Conservation (phyloP, 2,329 filamentous ascomycete species). For the Fusarium globosum region DNA sequence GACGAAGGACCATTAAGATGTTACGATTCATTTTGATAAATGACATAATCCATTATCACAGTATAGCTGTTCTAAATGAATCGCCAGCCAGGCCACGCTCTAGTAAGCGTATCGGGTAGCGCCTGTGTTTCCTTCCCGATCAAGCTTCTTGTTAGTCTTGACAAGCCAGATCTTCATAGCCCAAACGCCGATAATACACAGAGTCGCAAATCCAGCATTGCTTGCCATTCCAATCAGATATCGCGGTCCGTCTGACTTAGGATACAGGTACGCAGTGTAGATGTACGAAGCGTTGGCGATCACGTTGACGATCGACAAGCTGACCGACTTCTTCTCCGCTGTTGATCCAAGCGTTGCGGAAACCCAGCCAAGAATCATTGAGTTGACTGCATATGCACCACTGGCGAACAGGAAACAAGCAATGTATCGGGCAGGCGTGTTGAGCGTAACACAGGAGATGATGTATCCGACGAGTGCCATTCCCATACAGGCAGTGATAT, state of each 20-base stretch:
- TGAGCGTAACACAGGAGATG: constrained; percentile 46
- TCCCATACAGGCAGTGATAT: constrained; percentile 50
- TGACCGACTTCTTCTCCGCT: constrained; percentile 57
- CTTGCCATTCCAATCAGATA: constrained; percentile 55
- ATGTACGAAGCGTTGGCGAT: constrained; percentile 57
- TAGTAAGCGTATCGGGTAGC: constrained; percentile 38
- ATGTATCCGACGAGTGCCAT: constrained; percentile 55
- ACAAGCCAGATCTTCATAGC: constrained; percentile 42
- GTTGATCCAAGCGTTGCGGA: constrained; percentile 55
- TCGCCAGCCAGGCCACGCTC: rapidly evolving
- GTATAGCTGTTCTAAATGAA: neutral
- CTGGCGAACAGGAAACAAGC: constrained; percentile 51
- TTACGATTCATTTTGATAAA: too few species aligned
- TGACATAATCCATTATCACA: neutral
- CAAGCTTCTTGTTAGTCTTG: constrained; percentile 42
- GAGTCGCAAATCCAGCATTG: constrained; percentile 43
- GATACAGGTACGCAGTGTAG: constrained; percentile 59
- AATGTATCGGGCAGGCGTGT: constrained; percentile 47
- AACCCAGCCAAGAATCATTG: constrained; percentile 57
- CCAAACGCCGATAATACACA: constrained; percentile 44
- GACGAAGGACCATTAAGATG: neutral
- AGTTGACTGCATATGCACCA: constrained; percentile 54
- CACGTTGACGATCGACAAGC: constrained; percentile 57
- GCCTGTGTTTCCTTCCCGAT: constrained; percentile 17
- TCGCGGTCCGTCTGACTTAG: constrained; percentile 52